Evolutionary conservation across 148 eudicot genomes (phyloP).

Genomic region (Vaccinium darrowii): DNA sequence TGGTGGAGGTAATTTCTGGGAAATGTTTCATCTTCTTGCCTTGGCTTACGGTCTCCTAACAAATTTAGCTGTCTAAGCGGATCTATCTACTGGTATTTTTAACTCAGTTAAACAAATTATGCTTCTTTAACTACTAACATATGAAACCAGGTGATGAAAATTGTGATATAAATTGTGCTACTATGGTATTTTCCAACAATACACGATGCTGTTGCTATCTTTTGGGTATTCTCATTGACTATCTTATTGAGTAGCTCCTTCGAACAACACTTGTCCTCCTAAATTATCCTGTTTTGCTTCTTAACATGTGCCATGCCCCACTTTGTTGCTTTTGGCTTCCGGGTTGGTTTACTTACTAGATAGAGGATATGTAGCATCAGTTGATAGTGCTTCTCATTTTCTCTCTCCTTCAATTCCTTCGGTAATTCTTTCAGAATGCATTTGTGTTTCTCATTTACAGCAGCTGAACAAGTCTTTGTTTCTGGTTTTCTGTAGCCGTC

Average conservation of each 20-base stretch:
- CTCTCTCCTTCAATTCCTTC: neutral
- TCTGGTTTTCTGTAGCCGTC: constrained; percentile 59
- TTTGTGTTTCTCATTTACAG: neutral
- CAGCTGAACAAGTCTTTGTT: constrained; percentile 23
- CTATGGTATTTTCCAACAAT: neutral
- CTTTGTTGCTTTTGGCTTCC: neutral
- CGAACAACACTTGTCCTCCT: neutral
- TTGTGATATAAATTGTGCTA: neutral
- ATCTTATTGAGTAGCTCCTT: neutral
- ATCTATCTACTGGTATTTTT: neutral
- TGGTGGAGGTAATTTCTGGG: constrained; percentile 71
- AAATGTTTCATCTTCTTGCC: constrained; percentile 7
- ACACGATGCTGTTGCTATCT: neutral
- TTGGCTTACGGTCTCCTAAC: neutral
- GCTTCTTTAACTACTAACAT: neutral
- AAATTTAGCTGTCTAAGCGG: neutral
- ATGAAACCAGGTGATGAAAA: neutral
- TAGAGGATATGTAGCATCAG: neutral
- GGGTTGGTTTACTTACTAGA: neutral
- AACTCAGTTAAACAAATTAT: neutral
- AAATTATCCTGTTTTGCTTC: neutral
- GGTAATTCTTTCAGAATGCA: neutral
- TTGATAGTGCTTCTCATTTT: neutral
- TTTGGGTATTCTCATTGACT: neutral
- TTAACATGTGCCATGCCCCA: neutral